phyloP scores from a whole-genome alignment of 1,284 basidiomycete species.

The Trametes hirsuta region DNA sequence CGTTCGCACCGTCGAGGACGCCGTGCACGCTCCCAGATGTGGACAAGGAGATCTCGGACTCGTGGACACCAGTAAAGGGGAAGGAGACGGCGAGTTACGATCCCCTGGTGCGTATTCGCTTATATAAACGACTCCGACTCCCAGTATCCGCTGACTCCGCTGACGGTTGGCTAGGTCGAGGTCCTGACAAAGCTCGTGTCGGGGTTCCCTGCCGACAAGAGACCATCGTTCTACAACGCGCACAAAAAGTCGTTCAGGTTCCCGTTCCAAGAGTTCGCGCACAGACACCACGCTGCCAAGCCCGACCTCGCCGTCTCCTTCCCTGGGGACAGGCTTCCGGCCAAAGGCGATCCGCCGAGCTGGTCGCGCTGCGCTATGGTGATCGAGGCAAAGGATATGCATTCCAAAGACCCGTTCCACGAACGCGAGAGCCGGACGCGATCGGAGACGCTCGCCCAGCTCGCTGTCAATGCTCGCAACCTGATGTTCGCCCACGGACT shows the following conservation, averaged over 20 bases:
- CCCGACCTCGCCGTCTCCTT: slow-evolving; percentile 15
- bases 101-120: neutral
- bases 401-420: slow-evolving; percentile 4
- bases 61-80: neutral
- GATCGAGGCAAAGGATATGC: slow-evolving; percentile 1
- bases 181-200: neutral
- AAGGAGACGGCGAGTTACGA: neutral
- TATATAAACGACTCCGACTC: neutral
- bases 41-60: neutral
- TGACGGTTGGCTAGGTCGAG: neutral
- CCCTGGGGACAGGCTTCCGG: neutral
- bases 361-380: slow-evolving; percentile 7
- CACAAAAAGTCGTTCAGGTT: neutral
- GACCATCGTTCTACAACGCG: neutral
- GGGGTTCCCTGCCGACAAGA: neutral
- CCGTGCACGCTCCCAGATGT: neutral
- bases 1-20: neutral
- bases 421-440: neutral
- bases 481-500: slow-evolving; percentile 21
- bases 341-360: neutral
- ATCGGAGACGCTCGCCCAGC: slow-evolving; percentile 6
- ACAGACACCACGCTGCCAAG: neutral
- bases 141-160: neutral
- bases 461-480: slow-evolving; percentile 15
- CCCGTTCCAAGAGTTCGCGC: neutral